phyloP scores from a whole-genome alignment of 2,329 filamentous ascomycete genomes.

The Fusarium albosuccineum region DNA sequence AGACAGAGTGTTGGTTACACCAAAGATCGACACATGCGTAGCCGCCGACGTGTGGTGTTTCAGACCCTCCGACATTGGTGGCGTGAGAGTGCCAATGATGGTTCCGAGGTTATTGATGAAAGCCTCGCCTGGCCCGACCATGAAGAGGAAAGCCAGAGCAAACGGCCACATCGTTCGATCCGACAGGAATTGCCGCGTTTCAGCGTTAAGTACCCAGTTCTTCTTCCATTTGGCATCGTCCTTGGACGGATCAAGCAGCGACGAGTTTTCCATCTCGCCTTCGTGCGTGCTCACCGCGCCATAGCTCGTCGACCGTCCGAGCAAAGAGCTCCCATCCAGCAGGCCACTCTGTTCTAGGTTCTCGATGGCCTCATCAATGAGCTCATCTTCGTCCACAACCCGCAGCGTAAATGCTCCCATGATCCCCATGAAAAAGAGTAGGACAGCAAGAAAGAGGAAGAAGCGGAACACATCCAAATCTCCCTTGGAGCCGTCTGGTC shows the following conservation, averaged over 20 bases:
- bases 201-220: slow-evolving; percentile 89
- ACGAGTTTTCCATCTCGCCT: slow-evolving; percentile 62
- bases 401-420: slow-evolving; percentile 80
- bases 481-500: slow-evolving; percentile 71
- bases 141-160: slow-evolving; percentile 89
- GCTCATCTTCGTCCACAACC: slow-evolving; percentile 85
- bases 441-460: slow-evolving; percentile 84
- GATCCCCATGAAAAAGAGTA: slow-evolving; percentile 78
- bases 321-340: slow-evolving; percentile 80
- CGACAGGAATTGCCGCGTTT: slow-evolving; percentile 85
- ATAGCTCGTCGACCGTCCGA: slow-evolving; percentile 70
- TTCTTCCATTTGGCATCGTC: slow-evolving; percentile 78
- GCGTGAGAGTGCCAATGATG: slow-evolving; percentile 87
- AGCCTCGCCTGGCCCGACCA: slow-evolving; percentile 94
- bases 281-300: slow-evolving; percentile 67
- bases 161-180: slow-evolving; percentile 98
- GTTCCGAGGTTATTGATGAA: slow-evolving; percentile 98
- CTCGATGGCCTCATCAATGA: slow-evolving; percentile 91
- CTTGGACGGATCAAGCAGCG: slow-evolving; percentile 54
- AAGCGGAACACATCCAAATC: slow-evolving; percentile 84
- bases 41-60: slow-evolving; percentile 72
- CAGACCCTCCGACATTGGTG: slow-evolving; percentile 61
- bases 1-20: slow-evolving; percentile 89
- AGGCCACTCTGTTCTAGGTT: slow-evolving; percentile 91
- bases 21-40: slow-evolving; percentile 94